Conservation (phyloP, 1,139 yeast species). For the Suhomyces choctaworum region DNA sequence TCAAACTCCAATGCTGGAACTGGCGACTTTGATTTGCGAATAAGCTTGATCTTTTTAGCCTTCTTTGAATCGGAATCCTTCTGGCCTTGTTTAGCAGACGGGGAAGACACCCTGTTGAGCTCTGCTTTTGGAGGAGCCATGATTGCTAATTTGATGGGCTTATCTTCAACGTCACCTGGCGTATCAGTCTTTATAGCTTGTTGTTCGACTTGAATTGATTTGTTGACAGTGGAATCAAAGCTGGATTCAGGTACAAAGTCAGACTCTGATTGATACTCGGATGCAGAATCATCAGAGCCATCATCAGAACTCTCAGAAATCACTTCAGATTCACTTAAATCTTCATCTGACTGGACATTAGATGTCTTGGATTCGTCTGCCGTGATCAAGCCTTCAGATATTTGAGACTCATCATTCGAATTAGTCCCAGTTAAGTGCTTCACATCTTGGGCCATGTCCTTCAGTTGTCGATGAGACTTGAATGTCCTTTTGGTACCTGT, state of each 20-base stretch:
- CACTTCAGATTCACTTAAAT: no score
- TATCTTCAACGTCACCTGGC: no score
- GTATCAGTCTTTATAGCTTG: not conserved
- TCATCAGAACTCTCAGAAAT: not conserved
- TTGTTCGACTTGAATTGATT: not conserved
- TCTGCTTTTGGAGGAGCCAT: not conserved
- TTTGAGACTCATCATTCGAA: no score
- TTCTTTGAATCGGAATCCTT: not conserved
- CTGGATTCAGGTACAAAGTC: conserved; percentile 9
- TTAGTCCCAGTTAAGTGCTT: no score
- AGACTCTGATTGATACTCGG: conserved; percentile 3
- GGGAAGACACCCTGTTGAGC: not conserved
- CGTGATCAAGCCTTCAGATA: no score
- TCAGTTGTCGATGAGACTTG: no score
- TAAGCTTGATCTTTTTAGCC: conserved; percentile 5
- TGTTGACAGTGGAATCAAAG: conserved; percentile 5
- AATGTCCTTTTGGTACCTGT: no score
- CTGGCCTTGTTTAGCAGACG: not conserved
- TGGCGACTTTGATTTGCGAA: conserved; percentile 8
- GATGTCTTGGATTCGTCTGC: no score
- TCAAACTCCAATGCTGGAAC: conserved; percentile 23
- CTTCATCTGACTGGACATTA: no score
- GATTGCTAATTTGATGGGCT: no score
- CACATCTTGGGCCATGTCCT: no score
- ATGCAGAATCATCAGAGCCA: not conserved